Percentiles rank a stretch among this genome's conserved stretches.
These are phyloP conservation scores for Nothophytophthora sp. DNA, from an alignment of 352 stramenopile genomes.

Conservation along the genomic window DNA sequence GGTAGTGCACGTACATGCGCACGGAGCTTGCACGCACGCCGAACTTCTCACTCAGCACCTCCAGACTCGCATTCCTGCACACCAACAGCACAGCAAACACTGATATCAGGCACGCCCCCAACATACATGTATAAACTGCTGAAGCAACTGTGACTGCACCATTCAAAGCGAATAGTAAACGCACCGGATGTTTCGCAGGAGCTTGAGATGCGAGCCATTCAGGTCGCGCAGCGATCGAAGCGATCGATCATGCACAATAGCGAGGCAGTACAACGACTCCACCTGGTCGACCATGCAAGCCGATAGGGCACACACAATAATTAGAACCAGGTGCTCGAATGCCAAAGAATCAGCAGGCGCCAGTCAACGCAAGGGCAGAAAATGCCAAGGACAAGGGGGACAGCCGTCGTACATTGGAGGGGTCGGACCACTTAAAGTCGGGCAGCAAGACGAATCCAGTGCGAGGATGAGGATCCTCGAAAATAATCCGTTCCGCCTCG, in stretches of 20 bases:
- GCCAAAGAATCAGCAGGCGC: not conserved
- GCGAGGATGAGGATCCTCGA: conserved; percentile 60
- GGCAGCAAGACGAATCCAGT: conserved; percentile 81
- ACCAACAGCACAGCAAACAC: not conserved
- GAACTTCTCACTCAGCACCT: conserved; percentile 58
- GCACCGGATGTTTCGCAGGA: conserved; percentile 79
- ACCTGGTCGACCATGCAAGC: conserved; percentile 33
- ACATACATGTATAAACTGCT: not conserved
- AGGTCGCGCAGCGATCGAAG: conserved; percentile 82
- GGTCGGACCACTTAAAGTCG: conserved; percentile 86
- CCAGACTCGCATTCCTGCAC: conserved; percentile 57
- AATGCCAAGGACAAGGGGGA: not conserved
- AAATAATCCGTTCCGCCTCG: conserved; percentile 81
- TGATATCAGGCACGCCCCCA: not conserved
- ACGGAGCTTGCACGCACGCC: conserved; percentile 51
- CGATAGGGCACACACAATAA: not conserved
- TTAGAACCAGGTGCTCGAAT: not conserved
- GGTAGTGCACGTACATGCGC: conserved; percentile 88
- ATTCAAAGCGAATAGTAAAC: not conserved
- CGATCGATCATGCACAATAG: conserved; percentile 75
- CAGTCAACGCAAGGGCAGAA: not conserved
- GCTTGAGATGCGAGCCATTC: conserved; percentile 50
- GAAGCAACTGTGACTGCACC: not conserved
- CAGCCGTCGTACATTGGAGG: conserved; percentile 43
- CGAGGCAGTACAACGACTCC: conserved; percentile 81